These are phyloP conservation scores for Claviceps digitariae DNA, from an alignment of 2,329 filamentous ascomycete genomes.

Conservation along the genomic window DNA sequence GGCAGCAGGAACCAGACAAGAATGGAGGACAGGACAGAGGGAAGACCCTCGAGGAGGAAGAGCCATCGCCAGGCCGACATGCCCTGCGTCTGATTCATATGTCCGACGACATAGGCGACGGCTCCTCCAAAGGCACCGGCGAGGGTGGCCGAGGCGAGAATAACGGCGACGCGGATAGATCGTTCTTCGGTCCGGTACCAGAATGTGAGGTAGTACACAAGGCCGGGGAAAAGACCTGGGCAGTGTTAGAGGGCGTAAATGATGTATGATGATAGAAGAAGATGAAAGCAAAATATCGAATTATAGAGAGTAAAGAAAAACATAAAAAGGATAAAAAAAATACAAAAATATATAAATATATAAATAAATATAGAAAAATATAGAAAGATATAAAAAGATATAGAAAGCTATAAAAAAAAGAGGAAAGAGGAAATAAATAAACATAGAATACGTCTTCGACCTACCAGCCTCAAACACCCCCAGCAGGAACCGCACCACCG, in stretches of 20 bases:
- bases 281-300: too few species aligned
- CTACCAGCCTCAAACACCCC: constrained; percentile 49
- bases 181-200: constrained; percentile 62
- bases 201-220: constrained; percentile 57
- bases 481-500: constrained; percentile 53
- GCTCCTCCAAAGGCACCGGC: constrained; percentile 62
- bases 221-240: constrained; percentile 34
- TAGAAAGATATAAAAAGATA: too few species aligned
- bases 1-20: constrained; percentile 54
- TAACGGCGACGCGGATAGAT: constrained; percentile 54
- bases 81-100: constrained; percentile 51
- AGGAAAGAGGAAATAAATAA: not conserved
- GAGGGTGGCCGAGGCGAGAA: constrained; percentile 55
- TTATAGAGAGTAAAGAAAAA: too few species aligned
- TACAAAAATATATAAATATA: too few species aligned
- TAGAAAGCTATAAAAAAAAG: too few species aligned
- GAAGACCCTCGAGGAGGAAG: constrained; percentile 50
- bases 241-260: too few species aligned
- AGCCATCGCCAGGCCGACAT: constrained; percentile 57
- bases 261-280: too few species aligned
- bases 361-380: too few species aligned
- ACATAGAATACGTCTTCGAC: too few species aligned
- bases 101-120: constrained; percentile 57
- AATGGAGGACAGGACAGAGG: constrained; percentile 49
- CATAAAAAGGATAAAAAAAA: too few species aligned